phyloP scores from a whole-genome alignment of 345 rosid species.

The Camelina neglecta region DNA sequence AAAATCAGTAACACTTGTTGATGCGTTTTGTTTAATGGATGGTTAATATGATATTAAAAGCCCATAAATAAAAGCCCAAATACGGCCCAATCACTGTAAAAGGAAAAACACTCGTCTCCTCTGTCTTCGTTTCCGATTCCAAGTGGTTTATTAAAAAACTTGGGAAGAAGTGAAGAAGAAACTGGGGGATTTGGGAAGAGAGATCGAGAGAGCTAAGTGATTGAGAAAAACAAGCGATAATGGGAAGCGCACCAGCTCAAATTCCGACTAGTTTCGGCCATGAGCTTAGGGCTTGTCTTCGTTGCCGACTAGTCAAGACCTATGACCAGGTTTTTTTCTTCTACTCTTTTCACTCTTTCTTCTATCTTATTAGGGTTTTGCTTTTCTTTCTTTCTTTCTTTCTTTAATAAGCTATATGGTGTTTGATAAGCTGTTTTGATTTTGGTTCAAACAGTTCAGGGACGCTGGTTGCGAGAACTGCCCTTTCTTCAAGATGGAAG shows the following conservation, averaged over 20 bases:
- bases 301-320: slow-evolving; percentile 89
- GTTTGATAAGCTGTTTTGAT: not conserved
- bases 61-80: slow-evolving; percentile 7
- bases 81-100: slow-evolving; percentile 16
- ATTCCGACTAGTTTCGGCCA: slow-evolving; percentile 91
- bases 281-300: slow-evolving; percentile 85
- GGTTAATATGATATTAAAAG: not conserved
- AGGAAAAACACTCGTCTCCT: not conserved
- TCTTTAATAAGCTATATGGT: no score
- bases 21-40: not conserved
- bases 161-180: slow-evolving; percentile 16
- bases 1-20: no score
- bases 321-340: slow-evolving; percentile 66
- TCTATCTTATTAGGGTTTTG: not conserved
- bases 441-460: slow-evolving; percentile 52
- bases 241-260: slow-evolving; percentile 75
- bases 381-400: no score
- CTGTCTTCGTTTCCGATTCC: no score
- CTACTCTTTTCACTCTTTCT: not conserved
- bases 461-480: slow-evolving; percentile 92
- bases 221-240: slow-evolving; percentile 13
- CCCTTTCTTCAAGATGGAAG: slow-evolving; percentile 87
- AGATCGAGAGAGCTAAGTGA: not conserved
- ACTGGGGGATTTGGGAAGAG: slow-evolving; percentile 4
- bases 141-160: not conserved